phyloP scores from a whole-genome alignment of 768 basidiomycete genomes.

The Collybia mongolica region DNA sequence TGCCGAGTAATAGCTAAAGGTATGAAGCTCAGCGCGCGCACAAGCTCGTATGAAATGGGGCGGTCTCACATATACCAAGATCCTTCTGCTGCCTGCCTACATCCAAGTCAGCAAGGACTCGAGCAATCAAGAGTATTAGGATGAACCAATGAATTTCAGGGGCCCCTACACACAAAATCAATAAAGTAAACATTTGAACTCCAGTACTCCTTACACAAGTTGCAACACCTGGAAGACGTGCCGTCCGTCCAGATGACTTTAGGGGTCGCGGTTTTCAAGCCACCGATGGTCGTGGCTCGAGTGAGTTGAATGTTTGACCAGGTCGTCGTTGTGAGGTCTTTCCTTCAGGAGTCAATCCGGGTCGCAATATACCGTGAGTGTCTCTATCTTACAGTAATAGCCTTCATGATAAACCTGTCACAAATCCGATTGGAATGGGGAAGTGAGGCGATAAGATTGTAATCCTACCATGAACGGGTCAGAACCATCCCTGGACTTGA shows the following conservation, averaged over 20 bases:
- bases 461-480: slow-evolving; percentile 26
- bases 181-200: not conserved
- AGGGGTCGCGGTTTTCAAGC: slow-evolving; percentile 33
- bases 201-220: slow-evolving; percentile 19
- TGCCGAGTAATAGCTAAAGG: slow-evolving; percentile 27
- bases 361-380: not conserved
- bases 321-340: slow-evolving; percentile 27
- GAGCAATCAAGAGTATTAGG: not conserved
- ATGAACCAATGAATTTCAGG: slow-evolving; percentile 30
- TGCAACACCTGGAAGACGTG: slow-evolving; percentile 27
- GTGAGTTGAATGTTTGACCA: slow-evolving; percentile 30
- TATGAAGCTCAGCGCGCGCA: not conserved
- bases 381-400: slow-evolving; percentile 21
- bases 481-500: slow-evolving; percentile 24
- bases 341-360: not conserved
- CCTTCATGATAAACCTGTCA: slow-evolving; percentile 25
- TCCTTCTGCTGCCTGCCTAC: slow-evolving; percentile 19
- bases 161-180: slow-evolving; percentile 19
- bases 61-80: slow-evolving; percentile 29
- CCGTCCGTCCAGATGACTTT: slow-evolving; percentile 29
- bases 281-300: slow-evolving; percentile 25
- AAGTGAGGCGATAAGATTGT: not conserved
- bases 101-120: not conserved
- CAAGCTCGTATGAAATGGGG: not conserved
- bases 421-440: not conserved